A percentile compares a stretch with the other conserved stretches of the same genome.
Conservation (phyloP, 2,329 filamentous ascomycete species). For the Colletotrichum theobromicola region DNA sequence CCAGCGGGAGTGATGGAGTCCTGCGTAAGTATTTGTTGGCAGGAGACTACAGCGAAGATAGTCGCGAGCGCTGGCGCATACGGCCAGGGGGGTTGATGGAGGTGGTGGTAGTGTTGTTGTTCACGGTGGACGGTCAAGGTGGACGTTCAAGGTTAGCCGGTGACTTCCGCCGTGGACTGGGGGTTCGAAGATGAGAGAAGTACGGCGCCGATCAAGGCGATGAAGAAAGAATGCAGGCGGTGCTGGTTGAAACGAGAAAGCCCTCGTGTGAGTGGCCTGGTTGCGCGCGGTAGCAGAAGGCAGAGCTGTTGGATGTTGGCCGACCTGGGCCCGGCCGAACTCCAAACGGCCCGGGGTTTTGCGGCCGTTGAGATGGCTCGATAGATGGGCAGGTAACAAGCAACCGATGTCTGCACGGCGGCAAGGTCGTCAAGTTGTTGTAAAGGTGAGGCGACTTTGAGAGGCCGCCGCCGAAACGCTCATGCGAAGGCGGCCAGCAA, state of each 20-base stretch:
- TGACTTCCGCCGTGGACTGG: neutral
- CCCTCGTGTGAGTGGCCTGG: neutral
- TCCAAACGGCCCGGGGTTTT: neutral
- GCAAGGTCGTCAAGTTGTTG: neutral
- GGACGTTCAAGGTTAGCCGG: neutral
- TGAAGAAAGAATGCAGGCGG: neutral
- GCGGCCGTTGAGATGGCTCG: neutral
- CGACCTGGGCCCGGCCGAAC: neutral
- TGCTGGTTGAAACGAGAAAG: neutral
- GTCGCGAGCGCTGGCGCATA: neutral
- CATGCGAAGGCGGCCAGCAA: neutral
- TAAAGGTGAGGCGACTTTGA: neutral
- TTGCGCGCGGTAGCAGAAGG: conserved; percentile 4
- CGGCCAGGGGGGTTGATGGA: neutral
- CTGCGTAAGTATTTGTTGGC: neutral
- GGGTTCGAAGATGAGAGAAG: neutral
- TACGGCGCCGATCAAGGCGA: neutral
- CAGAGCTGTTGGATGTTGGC: neutral
- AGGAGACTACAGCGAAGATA: neutral
- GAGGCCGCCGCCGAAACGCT: neutral
- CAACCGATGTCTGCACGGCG: neutral
- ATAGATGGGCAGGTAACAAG: neutral
- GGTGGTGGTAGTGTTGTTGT: neutral
- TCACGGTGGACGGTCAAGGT: neutral
- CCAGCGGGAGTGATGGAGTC: neutral